Conservation (phyloP, 192 early-diverging fungal species). For the Backusella parvicylindrica region DNA sequence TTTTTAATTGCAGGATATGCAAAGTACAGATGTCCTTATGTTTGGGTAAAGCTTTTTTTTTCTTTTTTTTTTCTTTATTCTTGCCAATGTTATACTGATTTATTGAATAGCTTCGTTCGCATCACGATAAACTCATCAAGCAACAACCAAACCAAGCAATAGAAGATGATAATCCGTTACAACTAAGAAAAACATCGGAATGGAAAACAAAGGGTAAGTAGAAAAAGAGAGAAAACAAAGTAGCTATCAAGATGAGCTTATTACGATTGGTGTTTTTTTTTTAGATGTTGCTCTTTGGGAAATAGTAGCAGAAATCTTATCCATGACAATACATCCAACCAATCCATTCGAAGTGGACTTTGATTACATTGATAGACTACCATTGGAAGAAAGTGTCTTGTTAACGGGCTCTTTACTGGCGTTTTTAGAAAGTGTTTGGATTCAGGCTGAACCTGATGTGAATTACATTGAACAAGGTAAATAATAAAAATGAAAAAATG, state of each 20-base stretch:
- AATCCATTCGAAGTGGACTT: constrained; percentile 7
- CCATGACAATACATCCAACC: neutral
- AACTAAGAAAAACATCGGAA: neutral
- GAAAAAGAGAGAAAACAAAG: neutral
- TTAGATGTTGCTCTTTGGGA: constrained; percentile 8
- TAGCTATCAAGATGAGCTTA: neutral
- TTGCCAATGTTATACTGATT: neutral
- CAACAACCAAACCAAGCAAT: neutral
- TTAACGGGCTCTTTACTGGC: neutral
- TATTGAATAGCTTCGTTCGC: neutral
- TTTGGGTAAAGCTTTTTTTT: neutral
- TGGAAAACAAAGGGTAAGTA: neutral
- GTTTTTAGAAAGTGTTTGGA: constrained; percentile 5
- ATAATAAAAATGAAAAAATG: neutral
- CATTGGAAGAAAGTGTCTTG: neutral
- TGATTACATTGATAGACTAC: neutral
- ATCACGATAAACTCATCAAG: neutral
- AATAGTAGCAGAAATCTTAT: constrained; percentile 6
- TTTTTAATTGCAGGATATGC: constrained; percentile 12
- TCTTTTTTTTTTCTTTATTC: neutral
- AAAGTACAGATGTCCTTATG: constrained; percentile 11
- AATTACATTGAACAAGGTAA: neutral
- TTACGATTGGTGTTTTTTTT: neutral
- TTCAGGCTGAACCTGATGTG: neutral
- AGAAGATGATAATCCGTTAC: constrained; percentile 3